Evolutionary conservation across 768 basidiomycete species (phyloP), one percentile per base, ranked within the genome.

Genomic region (Xanthoconium stramineum): DNA sequence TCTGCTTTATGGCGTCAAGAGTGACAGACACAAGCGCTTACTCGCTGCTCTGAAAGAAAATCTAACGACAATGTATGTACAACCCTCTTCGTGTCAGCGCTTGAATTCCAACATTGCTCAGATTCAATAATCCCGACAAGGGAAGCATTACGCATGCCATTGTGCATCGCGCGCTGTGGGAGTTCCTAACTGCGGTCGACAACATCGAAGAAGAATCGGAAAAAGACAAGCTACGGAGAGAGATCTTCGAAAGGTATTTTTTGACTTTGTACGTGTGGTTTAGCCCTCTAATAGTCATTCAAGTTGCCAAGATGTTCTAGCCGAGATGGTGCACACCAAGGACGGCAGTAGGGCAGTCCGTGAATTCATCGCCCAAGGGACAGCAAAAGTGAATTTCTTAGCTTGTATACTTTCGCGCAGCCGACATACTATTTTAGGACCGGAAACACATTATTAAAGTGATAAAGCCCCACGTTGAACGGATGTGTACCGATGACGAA

Each of bases 261-360:
- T 15, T 24, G n/a, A 13, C 11, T 13, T n/a, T 30, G 13, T 36
- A 28, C 43, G 20, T 3, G 15, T 47, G 1, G 40, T n/a, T 3
- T n/a, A 53, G 19, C 13, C 29, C 10, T 2, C 44, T 66, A 12
- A 62, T 20, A 0, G 15, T 44, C 33, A 20, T 38, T 33, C 58
- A 32, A 92, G 90, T 49, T 90, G 89, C 62, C 85, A 91, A 59
- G 94, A 96, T 40, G 80, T 88, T 19, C 76, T 96, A 8, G 87
- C 94, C 0, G 94, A 97, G 67, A 90, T 96, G 80, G 91, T 94
- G 0, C 94, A 98, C 65, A 98, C 94, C 15, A 92, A 84, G 66
- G 91, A 96, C 62, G 94, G 94, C 19, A 91, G 91, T 56, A 84
- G 90, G 20, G 85, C 82, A 29, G 93, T 90, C 4, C 84, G 94